A percentile compares a stretch with the other conserved stretches of the same genome.
Evolutionary conservation across 805 yeast species (phyloP).

Genomic region (Ogataea paradorogensis): DNA sequence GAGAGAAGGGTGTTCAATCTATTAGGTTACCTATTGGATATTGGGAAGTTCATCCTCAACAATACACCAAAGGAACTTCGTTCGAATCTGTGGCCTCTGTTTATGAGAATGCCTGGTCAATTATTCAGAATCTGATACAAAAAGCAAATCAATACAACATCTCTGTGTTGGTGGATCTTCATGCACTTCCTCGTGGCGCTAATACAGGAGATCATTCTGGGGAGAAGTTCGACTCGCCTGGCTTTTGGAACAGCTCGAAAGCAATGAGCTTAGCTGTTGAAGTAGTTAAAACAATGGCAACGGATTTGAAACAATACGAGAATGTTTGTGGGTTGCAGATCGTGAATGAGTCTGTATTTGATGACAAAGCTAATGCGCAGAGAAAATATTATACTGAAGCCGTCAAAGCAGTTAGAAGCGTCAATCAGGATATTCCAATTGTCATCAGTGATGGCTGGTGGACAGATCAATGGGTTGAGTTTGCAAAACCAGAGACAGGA

Average conservation of each 20-base stretch:
- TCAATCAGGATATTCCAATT: slow-evolving; percentile 60
- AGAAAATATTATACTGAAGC: slow-evolving; percentile 65
- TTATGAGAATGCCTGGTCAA: slow-evolving; percentile 72
- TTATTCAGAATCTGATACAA: slow-evolving; percentile 51
- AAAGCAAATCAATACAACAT: slow-evolving; percentile 62
- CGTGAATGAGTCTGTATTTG: slow-evolving; percentile 78
- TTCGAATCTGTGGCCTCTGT: slow-evolving; percentile 54
- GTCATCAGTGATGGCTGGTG: slow-evolving; percentile 94
- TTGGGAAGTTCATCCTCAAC: slow-evolving; percentile 69
- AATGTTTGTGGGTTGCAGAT: slow-evolving; percentile 82
- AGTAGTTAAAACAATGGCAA: slow-evolving; percentile 57
- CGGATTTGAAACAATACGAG: slow-evolving; percentile 52
- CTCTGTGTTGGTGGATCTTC: slow-evolving; percentile 78
- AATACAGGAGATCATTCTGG: slow-evolving; percentile 87
- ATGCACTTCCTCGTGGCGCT: slow-evolving; percentile 92
- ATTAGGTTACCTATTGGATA: slow-evolving; percentile 88
- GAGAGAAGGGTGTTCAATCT: slow-evolving; percentile 65
- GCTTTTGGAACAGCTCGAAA: slow-evolving; percentile 55
- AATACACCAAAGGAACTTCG: slow-evolving; percentile 55
- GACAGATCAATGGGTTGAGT: slow-evolving; percentile 72
- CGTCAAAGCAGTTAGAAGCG: slow-evolving; percentile 51
- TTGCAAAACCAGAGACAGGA: slow-evolving; percentile 50
- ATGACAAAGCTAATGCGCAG: slow-evolving; percentile 50
- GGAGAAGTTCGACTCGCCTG: slow-evolving; percentile 52
- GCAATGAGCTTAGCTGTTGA: slow-evolving; percentile 46